Conservation (phyloP, 2,329 filamentous ascomycete genomes). For the Verticillium alfalfae region DNA sequence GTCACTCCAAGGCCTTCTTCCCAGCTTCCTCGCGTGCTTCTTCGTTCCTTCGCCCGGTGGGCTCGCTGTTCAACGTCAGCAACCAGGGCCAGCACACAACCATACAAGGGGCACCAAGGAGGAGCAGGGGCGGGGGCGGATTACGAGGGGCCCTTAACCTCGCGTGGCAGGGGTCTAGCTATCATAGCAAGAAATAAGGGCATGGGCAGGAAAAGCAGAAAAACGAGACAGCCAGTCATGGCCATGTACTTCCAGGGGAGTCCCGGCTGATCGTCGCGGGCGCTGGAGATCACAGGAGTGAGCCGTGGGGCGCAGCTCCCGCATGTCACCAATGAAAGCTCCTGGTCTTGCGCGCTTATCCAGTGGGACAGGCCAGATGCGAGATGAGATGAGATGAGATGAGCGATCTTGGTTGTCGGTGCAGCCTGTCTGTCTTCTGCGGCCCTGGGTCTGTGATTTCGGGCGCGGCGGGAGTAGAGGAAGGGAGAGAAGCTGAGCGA, state of each 20-base stretch:
- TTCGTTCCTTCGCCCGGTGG: not conserved
- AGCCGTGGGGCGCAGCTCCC: slow-evolving; percentile 6
- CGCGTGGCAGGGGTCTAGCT: slow-evolving; percentile 8
- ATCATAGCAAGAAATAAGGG: not conserved
- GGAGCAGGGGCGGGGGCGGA: not conserved
- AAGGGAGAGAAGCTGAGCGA: not conserved
- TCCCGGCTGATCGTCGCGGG: slow-evolving; percentile 14
- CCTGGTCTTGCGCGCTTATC: not conserved
- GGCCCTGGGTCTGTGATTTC: not conserved
- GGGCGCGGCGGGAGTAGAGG: not conserved
- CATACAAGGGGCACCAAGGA: too few relatives aligned
- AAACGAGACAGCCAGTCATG: slow-evolving; percentile 2
- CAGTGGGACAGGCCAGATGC: not conserved
- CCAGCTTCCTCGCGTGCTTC: not conserved
- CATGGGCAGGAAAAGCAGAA: not conserved
- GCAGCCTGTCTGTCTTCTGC: not conserved
- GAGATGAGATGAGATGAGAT: not conserved
- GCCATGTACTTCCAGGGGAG: not conserved
- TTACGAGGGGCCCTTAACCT: not conserved
- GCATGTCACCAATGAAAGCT: not conserved
- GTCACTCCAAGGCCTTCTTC: not conserved
- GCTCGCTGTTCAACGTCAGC: not conserved
- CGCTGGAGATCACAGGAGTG: slow-evolving; percentile 15
- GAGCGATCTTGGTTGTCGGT: not conserved
- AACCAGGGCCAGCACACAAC: too few relatives aligned